Base-by-base conservation (phyloP, 2,329 filamentous ascomycete species). In the Talaromyces sp. region DNA sequence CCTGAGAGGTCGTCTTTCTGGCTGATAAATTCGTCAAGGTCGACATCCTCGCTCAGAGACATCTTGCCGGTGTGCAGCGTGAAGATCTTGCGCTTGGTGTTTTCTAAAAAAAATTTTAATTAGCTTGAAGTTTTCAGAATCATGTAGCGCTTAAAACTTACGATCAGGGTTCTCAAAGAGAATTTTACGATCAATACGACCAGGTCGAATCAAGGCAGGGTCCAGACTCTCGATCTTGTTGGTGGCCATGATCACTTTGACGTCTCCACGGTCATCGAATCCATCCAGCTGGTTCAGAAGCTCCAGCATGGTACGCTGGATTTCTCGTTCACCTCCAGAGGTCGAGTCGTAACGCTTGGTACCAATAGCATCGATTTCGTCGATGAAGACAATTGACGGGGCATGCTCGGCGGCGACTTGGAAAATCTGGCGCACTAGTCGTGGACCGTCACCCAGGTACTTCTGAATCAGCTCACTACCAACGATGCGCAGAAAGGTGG, bases 151-250 rank as follows among this genome's bases (percentile, higher is more conserved):
- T 27, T 46, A 26, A 21, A 52, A 77, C 83, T 77, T 76, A 86
- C 83, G 85, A 68, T 89, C 86, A 26, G 86, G 86, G 69, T 87
- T 88, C 77, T 89, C 86, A 65, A 89, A 89, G 65, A 89, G 79
- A 74, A 99, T 99, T 85, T 99, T 99, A 69, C 94, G 88, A 77
- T 99, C 94, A 75, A 99, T 99, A 83, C 94, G 92, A 65, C 94
- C 94, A 51, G 94, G 94, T 67, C 94, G 89, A 72, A 99, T 99
- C 67, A 99, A 83, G 19, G 94, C 94, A 59, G 94, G 94, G 72
- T 99, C 95, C 29, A 99, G 83, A 3, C 91, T 96, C 68, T 99
- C 95, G 67, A 99, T 99, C 85, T 99, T 99, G 87, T 99, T 99
- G 67, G 94, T 99, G 12, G 94, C 95, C 92, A 99, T 97, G 76